Conservation (phyloP, 495 filamentous ascomycete species). For the Annulohypoxylon maeteangense region DNA sequence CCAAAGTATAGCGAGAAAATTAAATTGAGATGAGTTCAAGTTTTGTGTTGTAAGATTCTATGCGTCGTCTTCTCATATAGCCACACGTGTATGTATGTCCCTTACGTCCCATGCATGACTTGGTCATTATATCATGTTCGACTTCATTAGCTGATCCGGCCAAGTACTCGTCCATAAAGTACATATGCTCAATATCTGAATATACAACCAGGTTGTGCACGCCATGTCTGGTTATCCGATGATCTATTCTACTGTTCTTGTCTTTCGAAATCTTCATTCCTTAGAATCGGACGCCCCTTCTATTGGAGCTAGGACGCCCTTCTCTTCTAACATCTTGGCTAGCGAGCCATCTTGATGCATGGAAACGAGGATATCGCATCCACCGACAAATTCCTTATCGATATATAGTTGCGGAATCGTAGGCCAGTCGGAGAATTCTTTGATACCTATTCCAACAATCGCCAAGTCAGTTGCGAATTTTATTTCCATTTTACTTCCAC, state of each 20-base stretch:
- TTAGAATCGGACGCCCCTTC: conserved; percentile 32
- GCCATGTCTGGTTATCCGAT: background rate
- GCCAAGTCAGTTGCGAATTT: conserved; percentile 20
- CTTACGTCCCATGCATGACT: background rate
- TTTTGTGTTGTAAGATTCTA: background rate
- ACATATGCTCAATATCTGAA: background rate
- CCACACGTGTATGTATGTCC: background rate
- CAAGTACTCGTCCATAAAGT: conserved; percentile 2
- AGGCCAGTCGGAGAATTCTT: conserved; percentile 98
- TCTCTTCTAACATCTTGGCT: conserved; percentile 89
- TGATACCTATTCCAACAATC: conserved; percentile 74
- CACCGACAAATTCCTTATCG: conserved; percentile 93
- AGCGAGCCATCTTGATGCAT: conserved; percentile 98
- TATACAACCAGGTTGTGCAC: conserved; percentile 19
- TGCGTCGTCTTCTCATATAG: background rate
- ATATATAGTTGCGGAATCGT: conserved; percentile 98
- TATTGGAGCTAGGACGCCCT: conserved; percentile 73
- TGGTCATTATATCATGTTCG: background rate
- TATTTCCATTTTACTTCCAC: background rate
- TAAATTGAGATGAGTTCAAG: background rate
- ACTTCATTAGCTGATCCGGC: background rate
- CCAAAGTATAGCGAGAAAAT: background rate
- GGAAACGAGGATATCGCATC: conserved; percentile 94
- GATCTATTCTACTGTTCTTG: background rate
- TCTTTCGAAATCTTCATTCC: background rate